Base-by-base conservation (phyloP, 352 stramenopile species). In the Phytophthora syringae region DNA sequence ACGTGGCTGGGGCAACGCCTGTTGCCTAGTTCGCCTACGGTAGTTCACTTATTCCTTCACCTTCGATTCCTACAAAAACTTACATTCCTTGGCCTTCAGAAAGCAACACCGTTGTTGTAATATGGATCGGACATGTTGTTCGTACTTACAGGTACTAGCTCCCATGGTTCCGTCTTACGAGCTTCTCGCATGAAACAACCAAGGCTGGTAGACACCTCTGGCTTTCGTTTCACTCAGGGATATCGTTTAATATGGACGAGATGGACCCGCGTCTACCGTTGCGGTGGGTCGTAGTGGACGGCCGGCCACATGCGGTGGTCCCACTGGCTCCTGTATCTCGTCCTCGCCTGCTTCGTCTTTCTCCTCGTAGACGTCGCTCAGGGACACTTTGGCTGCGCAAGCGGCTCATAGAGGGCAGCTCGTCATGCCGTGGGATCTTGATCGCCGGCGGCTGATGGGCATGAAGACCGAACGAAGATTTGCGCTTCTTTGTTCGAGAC, bases 241-340 rank as follows among this genome's bases (percentile, higher is more conserved):
- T 70, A 34, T 84, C 76, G 57, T 82, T 89, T 50, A 92, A 76
- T 64, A 92, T 90, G 25, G 83, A 90, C 40, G 77, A 88, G 43
- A 92, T 92, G 22, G 80, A 90, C 39, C 81, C 80, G 20, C 83
- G 83, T 27, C 77, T 80, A 32, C 79, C 77, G 55, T 78, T 86
- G 45, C 75, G 72, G 7, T 84, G 76, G 54, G 75, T 89, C 32
- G 76, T 84, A 0, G 80, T 92, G 13, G 79, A 85, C 30, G 82
- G 80, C 7, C 79, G 69, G 49, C 78, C 67, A 18, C 56, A 56
- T 53, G 42, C 36, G 22, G 24, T 39, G 18, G 40, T 54, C 10
- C 32, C 22, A 13, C 51, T 39, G 7, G 20, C 43, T 6, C 37
- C 20, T 43, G 45, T 53, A 39, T 66, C 50, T 58, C 64, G 60